Percentiles rank a stretch among this genome's conserved stretches.
Conservation (phyloP, 148 eudicot genomes). For the Heliamphora exappendiculata region DNA sequence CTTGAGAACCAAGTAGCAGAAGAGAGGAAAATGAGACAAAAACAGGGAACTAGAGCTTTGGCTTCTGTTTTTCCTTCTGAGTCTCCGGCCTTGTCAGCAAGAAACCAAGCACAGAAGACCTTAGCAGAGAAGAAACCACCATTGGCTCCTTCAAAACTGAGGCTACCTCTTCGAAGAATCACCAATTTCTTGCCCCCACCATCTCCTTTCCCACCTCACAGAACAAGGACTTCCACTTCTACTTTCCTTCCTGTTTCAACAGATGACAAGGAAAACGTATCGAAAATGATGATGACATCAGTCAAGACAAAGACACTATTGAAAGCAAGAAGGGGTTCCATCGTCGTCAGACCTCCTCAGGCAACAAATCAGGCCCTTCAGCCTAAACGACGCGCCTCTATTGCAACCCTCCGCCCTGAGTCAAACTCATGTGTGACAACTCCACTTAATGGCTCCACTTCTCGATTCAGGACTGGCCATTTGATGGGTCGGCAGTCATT, state of each 20-base stretch:
- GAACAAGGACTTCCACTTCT: slow-evolving; percentile 29
- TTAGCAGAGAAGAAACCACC: slow-evolving; percentile 61
- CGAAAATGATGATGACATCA: slow-evolving; percentile 16
- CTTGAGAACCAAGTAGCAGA: slow-evolving; percentile 80
- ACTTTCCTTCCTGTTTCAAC: slow-evolving; percentile 23
- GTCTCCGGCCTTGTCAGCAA: slow-evolving; percentile 29
- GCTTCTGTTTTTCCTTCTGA: slow-evolving; percentile 51
- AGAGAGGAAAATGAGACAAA: slow-evolving; percentile 68
- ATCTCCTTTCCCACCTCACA: slow-evolving; percentile 35
- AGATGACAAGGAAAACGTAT: slow-evolving; percentile 55
- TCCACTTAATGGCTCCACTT: slow-evolving; percentile 23
- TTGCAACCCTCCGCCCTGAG: slow-evolving; percentile 33
- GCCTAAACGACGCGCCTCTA: slow-evolving; percentile 60
- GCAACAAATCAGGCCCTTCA: slow-evolving; percentile 21
- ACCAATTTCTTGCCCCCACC: slow-evolving; percentile 53
- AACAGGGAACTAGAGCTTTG: slow-evolving; percentile 58
- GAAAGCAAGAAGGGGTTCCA: slow-evolving; percentile 53
- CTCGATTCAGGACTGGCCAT: slow-evolving; percentile 32
- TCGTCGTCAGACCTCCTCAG: slow-evolving; percentile 45
- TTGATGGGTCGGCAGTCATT: slow-evolving; percentile 46
- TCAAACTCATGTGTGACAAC: slow-evolving; percentile 25
- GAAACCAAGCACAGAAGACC: slow-evolving; percentile 38
- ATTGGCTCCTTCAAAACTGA: slow-evolving; percentile 51
- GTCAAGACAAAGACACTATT: slow-evolving; percentile 23
- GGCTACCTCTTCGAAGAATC: slow-evolving; percentile 65